phyloP scores from a whole-genome alignment of 257 asterid genomes.

The Linderniella brevidens region DNA sequence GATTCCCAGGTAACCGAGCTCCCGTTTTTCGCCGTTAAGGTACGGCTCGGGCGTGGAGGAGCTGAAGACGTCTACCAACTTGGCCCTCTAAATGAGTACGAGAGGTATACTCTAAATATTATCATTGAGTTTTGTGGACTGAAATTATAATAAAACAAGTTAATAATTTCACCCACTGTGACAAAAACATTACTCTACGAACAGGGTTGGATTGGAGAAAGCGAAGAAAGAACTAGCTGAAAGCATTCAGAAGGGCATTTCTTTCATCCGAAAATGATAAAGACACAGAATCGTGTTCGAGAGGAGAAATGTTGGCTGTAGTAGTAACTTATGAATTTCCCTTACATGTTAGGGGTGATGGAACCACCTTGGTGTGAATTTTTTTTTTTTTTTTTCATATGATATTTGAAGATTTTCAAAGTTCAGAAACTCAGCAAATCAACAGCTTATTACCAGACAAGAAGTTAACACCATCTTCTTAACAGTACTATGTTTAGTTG shows the following conservation, averaged over 20 bases:
- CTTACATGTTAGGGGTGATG: too few species aligned
- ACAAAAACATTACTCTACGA: too few species aligned
- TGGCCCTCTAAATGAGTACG: constrained; percentile 65
- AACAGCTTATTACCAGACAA: too few species aligned
- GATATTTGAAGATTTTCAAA: too few species aligned
- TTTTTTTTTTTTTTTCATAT: too few species aligned
- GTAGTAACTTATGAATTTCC: too few species aligned
- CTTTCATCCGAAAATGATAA: constrained; percentile 52
- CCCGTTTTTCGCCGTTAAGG: constrained; percentile 66
- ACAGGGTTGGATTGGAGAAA: constrained; percentile 60
- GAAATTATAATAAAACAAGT: background rate
- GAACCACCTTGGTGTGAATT: too few species aligned
- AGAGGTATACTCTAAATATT: constrained; percentile 29
- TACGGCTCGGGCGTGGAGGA: constrained; percentile 61
- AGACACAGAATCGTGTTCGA: background rate
- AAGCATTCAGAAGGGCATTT: constrained; percentile 71
- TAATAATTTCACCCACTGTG: constrained; percentile 1
- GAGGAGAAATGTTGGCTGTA: too few species aligned
- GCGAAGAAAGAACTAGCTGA: constrained; percentile 58
- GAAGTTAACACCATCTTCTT: too few species aligned
- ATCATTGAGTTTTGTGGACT: background rate
- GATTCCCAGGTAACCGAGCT: constrained; percentile 73
- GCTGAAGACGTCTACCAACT: constrained; percentile 76
- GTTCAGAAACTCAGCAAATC: too few species aligned
- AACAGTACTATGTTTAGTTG: too few species aligned